These are phyloP conservation scores for Ophiostoma ulmi DNA, from an alignment of 2,329 filamentous ascomycete species.

Conservation along the genomic window DNA sequence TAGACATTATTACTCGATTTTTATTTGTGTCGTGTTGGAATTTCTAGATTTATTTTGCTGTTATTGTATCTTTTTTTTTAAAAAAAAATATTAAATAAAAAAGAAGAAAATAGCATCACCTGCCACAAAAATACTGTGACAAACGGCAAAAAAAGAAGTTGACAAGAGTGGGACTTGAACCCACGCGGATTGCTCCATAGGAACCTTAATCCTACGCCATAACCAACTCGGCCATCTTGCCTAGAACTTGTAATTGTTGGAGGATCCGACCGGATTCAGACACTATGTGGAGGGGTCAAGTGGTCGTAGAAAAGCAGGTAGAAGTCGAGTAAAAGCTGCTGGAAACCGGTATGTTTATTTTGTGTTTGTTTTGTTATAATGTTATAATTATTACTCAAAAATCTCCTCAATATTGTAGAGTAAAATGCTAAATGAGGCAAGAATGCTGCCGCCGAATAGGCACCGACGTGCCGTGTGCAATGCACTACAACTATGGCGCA, in stretches of 20 bases:
- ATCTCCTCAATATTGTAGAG: too few relatives aligned
- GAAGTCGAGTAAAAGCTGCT: not conserved
- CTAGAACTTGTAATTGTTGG: not conserved
- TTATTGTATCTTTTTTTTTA: too few relatives aligned
- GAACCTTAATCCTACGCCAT: slow-evolving; percentile 33
- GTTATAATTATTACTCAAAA: not conserved
- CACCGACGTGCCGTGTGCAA: not conserved
- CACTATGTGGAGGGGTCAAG: not conserved
- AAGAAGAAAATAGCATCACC: too few relatives aligned
- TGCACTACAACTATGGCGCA: too few relatives aligned
- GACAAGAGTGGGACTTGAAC: slow-evolving; percentile 33
- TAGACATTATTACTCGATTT: too few relatives aligned
- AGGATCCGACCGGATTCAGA: not conserved
- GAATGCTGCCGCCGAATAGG: not conserved
- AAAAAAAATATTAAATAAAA: too few relatives aligned
- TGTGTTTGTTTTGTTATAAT: not conserved
- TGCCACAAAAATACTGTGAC: too few relatives aligned
- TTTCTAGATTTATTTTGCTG: too few relatives aligned
- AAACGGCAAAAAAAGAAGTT: not conserved
- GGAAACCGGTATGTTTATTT: not conserved
- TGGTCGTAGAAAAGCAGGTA: not conserved
- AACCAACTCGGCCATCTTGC: slow-evolving; percentile 32
- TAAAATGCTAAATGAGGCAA: too few relatives aligned
- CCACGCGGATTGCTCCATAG: slow-evolving; percentile 36
- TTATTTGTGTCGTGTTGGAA: too few relatives aligned